Evolutionary conservation across 768 basidiomycete species (phyloP), one percentile per base, ranked within the genome.

Genomic region (Lactarius deliciosus): DNA sequence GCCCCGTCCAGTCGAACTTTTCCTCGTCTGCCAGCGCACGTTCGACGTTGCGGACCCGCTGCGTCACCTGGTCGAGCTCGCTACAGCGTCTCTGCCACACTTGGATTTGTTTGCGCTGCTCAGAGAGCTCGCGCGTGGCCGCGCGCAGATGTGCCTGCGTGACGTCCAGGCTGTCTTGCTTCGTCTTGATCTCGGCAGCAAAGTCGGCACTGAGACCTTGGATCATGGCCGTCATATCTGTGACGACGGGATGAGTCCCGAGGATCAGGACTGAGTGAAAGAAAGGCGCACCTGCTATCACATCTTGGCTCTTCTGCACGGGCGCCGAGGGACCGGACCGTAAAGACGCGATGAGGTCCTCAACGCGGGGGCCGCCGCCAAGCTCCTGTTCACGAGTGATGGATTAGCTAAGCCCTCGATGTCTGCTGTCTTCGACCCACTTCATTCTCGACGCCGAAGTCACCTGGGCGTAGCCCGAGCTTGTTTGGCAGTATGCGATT

Each of bases 381-480:
- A 92, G 75, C 68, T 91, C 91, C 90, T 91, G 64, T 36, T 67
- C 20, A 60, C 30, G 62, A 5, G 36, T 16, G n/a, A 67, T n/a
- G n/a, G 28, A 64, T 68, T 47, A 68, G 66, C 53, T 56, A 43
- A 47, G 66, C 43, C 45, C 41, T 50, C 16, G 34, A 43, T 8
- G 63, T 55, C 59, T 56, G 60, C 47, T 30, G 40, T 25, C 54
- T 22, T 32, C 10, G 34, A 75, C 86, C 68, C 72, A 92, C 96
- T 81, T 96, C 93, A 13, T 88, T 88, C 74, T 96, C 94, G 4
- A 98, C 86, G 20, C 97, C 97, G 74, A 96, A 99, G 76, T 99
- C 97, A 9, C 89, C 93, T 2, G 97, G 92, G 61, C 92, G 83
- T 73, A 99, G 78, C 4, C 97, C 97, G 54, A 99, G 80, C 75